phyloP scores from a whole-genome alignment of 2,329 filamentous ascomycete species.

The Parafenestella ontariensis region DNA sequence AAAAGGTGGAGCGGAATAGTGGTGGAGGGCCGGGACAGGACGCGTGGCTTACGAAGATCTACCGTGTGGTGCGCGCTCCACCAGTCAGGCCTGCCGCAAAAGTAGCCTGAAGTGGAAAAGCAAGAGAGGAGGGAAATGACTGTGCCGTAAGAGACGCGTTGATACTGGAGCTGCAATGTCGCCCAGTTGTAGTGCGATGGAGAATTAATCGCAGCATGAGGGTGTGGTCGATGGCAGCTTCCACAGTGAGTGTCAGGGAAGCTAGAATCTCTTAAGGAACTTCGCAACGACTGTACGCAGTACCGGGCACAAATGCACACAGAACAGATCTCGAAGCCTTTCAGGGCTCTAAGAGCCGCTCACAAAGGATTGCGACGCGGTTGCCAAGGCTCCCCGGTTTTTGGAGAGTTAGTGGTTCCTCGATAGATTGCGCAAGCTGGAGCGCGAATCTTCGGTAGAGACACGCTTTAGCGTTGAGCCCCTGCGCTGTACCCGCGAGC shows the following conservation, averaged over 20 bases:
- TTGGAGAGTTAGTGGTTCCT: not conserved
- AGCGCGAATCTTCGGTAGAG: not conserved
- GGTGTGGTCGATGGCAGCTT: not conserved
- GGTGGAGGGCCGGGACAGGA: constrained; percentile 1
- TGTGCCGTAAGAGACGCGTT: constrained; percentile 1
- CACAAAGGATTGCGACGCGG: not conserved
- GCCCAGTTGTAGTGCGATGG: not conserved
- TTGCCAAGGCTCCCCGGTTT: not conserved
- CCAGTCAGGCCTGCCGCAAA: constrained; percentile 12
- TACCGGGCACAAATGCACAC: too few species aligned
- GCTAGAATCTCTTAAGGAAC: too few species aligned
- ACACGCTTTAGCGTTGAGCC: not conserved
- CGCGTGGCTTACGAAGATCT: constrained; percentile 19
- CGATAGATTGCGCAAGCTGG: constrained; percentile 1
- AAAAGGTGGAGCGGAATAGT: constrained; percentile 8
- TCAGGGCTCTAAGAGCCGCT: too few species aligned
- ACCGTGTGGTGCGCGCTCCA: constrained; percentile 5
- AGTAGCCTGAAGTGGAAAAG: constrained; percentile 7
- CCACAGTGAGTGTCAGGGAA: not conserved
- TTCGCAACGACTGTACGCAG: too few species aligned
- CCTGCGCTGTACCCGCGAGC: not conserved
- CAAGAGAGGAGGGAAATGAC: constrained; percentile 10
- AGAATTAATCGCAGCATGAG: not conserved
- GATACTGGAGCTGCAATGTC: not conserved
- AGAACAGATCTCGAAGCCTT: too few species aligned